Conservation (phyloP, 2,329 filamentous ascomycete genomes). For the Dothidotthia symphoricarpi region DNA sequence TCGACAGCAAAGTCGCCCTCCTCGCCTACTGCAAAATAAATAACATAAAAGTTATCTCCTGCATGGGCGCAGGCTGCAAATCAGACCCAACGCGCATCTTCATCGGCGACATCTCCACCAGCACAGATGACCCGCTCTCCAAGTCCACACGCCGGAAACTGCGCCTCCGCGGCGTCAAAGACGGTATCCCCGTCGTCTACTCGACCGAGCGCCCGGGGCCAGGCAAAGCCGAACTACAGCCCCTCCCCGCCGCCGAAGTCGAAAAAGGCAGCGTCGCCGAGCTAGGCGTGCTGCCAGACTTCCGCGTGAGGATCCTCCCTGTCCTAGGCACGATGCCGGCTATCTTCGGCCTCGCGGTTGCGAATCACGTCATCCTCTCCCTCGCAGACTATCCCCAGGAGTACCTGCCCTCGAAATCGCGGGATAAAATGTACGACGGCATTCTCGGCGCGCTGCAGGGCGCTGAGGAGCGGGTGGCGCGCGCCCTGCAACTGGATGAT, state of each 20-base stretch:
- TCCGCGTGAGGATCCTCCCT: constrained; percentile 89
- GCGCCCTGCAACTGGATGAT: constrained; percentile 53
- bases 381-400: constrained; percentile 82
- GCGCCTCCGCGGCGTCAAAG: constrained; percentile 72
- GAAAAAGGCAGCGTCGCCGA: constrained; percentile 82
- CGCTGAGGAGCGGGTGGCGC: constrained; percentile 72
- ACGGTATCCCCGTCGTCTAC: constrained; percentile 87
- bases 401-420: constrained; percentile 74
- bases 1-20: constrained; percentile 90
- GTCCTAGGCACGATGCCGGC: constrained; percentile 97
- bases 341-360: constrained; percentile 86
- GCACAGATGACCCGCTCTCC: constrained; percentile 85
- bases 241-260: constrained; percentile 84
- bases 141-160: constrained; percentile 77
- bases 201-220: constrained; percentile 87
- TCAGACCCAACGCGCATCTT: constrained; percentile 79
- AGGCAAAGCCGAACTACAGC: constrained; percentile 86
- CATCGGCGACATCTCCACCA: constrained; percentile 86
- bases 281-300: constrained; percentile 84
- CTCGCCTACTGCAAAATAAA: constrained; percentile 83
- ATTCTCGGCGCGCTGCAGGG: constrained; percentile 74
- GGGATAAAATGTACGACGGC: constrained; percentile 89
- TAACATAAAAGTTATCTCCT: constrained; percentile 78
- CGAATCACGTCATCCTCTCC: constrained; percentile 87
- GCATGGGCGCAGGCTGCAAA: constrained; percentile 96